Evolutionary conservation across 768 basidiomycete species (phyloP).

Genomic region (Strobilomyces dryophilus): DNA sequence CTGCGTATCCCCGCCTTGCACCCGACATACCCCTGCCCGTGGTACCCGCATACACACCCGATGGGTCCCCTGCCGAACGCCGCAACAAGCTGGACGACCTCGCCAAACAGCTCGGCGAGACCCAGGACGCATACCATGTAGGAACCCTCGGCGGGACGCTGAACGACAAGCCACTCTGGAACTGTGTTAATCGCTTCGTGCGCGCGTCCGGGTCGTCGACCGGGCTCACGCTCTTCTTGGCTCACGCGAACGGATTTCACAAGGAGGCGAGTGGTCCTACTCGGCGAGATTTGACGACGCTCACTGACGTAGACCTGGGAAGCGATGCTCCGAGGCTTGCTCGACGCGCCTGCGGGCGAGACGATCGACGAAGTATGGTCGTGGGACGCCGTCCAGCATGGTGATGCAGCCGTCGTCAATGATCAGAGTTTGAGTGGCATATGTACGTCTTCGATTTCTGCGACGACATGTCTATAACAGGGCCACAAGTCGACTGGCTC

Average conservation of each 20-base stretch:
- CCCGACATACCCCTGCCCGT: conserved; percentile 22
- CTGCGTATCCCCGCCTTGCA: conserved; percentile 23
- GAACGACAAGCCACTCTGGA: conserved; percentile 51
- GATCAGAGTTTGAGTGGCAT: conserved; percentile 47
- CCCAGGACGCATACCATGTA: conserved; percentile 8
- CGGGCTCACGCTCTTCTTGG: conserved; percentile 64
- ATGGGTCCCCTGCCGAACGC: conserved; percentile 6
- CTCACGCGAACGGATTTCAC: conserved; percentile 84
- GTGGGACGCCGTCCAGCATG: conserved; percentile 82
- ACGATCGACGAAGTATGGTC: conserved; percentile 73
- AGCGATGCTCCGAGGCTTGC: conserved; percentile 51
- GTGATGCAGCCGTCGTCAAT: conserved; percentile 79
- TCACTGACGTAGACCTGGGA: conserved; percentile 66
- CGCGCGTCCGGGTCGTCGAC: conserved; percentile 1
- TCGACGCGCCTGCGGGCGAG: conserved; percentile 38
- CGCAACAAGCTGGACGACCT: conserved; percentile 8
- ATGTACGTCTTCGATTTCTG: conserved; percentile 40
- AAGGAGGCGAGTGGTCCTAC: conserved; percentile 62
- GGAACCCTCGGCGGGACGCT: conserved; percentile 14
- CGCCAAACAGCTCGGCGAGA: conserved; percentile 17
- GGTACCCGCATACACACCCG: conserved; percentile 11
- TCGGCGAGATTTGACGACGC: neutral
- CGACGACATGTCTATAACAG: neutral
- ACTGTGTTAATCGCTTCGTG: conserved; percentile 67
- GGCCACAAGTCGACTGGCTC: conserved; percentile 62